These are phyloP conservation scores for Cyclospora cayetanensis DNA, from an alignment of 169 alveolate genomes.

Conservation along the genomic window DNA sequence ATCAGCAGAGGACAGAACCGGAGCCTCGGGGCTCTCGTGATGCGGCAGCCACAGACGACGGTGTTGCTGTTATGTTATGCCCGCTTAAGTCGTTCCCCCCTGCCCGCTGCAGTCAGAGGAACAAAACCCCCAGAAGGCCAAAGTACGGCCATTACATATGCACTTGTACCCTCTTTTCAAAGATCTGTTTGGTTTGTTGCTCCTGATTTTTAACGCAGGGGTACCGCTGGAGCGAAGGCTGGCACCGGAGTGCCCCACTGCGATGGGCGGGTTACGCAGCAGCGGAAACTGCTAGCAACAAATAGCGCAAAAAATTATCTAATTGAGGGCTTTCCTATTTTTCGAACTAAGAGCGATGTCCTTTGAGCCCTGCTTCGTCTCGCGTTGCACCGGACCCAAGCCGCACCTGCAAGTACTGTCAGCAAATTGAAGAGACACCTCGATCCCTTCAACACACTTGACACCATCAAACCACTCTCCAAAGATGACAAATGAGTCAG, in stretches of 20 bases:
- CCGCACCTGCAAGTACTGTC: too few species aligned
- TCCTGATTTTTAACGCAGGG: not conserved
- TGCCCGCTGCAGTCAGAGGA: not conserved
- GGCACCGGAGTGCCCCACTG: slow-evolving; percentile 53
- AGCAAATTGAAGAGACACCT: too few species aligned
- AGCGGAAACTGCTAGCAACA: not conserved
- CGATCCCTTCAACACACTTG: too few species aligned
- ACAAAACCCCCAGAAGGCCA: slow-evolving; percentile 14
- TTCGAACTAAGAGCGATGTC: not conserved
- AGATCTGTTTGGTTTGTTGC: not conserved
- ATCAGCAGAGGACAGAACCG: slow-evolving; percentile 30
- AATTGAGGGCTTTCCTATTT: not conserved
- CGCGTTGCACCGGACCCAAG: too few species aligned
- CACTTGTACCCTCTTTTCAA: not conserved
- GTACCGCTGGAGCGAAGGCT: not conserved
- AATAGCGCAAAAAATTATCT: not conserved
- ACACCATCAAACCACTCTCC: too few species aligned
- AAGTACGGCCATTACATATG: not conserved
- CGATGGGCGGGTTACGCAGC: slow-evolving; percentile 6
- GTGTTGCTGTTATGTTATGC: slow-evolving; percentile 29
- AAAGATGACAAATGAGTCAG: too few species aligned
- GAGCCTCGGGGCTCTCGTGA: slow-evolving; percentile 35
- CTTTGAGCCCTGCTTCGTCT: too few species aligned
- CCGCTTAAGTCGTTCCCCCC: slow-evolving; percentile 37
- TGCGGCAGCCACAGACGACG: slow-evolving; percentile 62